Evolutionary conservation across 2,329 filamentous ascomycete genomes (phyloP).

Genomic region (Ophiocordyceps australis): DNA sequence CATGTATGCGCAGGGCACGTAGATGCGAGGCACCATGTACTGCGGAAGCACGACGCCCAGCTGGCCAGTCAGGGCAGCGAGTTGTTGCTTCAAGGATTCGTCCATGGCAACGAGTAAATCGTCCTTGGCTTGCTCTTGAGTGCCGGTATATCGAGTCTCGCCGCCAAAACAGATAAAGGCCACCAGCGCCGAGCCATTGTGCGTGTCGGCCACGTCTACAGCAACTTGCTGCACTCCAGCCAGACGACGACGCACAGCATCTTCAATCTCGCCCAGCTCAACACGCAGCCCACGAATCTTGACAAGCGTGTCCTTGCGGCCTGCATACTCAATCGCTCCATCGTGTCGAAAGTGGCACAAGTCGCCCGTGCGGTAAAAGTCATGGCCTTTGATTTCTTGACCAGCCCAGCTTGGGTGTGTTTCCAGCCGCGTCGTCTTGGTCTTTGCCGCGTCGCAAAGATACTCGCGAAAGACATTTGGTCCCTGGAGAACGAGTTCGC

Average conservation of each 20-base stretch:
- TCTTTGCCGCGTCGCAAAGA: slow-evolving; percentile 3
- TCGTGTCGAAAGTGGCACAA: slow-evolving; percentile 1
- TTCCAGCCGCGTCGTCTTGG: slow-evolving; percentile 1
- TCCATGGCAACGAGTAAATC: not conserved
- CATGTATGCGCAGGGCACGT: slow-evolving; percentile 2
- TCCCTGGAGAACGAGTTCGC: slow-evolving; percentile 4
- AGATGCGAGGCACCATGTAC: slow-evolving; percentile 4
- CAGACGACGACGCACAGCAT: slow-evolving; percentile 1
- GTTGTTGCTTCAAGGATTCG: not conserved
- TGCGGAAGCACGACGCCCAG: slow-evolving; percentile 1
- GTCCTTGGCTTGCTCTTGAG: not conserved
- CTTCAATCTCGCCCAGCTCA: slow-evolving; percentile 8
- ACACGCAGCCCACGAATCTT: slow-evolving; percentile 6
- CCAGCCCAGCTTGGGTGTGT: slow-evolving; percentile 1
- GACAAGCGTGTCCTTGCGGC: slow-evolving; percentile 2
- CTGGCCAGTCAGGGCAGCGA: not conserved
- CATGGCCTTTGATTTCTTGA: slow-evolving; percentile 3
- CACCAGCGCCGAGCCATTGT: slow-evolving; percentile 1
- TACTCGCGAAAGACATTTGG: slow-evolving; percentile 28
- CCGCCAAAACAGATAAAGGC: slow-evolving; percentile 2
- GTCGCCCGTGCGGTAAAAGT: slow-evolving; percentile 4
- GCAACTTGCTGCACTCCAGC: slow-evolving; percentile 1
- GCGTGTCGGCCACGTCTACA: slow-evolving; percentile 2
- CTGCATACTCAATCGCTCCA: slow-evolving; percentile 1
- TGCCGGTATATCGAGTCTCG: slow-evolving; percentile 1